A percentile compares a stretch with the other conserved stretches of the same genome.
phyloP scores from a whole-genome alignment of 148 eudicot species.

The Nepenthes gracilis region DNA sequence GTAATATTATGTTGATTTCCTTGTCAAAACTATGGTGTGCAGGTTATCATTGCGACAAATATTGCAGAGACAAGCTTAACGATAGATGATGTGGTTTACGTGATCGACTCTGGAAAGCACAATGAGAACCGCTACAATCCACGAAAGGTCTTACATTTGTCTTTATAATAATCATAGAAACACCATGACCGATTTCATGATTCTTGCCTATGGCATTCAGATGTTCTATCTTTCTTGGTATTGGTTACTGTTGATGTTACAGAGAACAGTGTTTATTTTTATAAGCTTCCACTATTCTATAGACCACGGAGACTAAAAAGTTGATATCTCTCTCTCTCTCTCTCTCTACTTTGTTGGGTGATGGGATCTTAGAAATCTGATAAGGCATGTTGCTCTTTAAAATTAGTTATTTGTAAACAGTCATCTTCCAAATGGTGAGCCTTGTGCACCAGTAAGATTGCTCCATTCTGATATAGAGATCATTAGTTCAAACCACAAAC shows the following conservation, averaged over 20 bases:
- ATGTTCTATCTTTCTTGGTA: neutral
- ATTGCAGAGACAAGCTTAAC: conserved; percentile 99
- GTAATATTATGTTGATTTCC: neutral
- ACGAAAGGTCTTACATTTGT: conserved; percentile 49
- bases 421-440: no score
- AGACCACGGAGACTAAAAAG: no score
- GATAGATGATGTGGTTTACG: conserved; percentile 93
- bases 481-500: no score
- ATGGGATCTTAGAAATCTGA: no score
- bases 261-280: no score
- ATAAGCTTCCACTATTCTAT: no score
- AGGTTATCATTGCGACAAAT: conserved; percentile 95
- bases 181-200: neutral
- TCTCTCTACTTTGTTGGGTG: no score
- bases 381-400: no score
- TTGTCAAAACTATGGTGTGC: conserved; percentile 9
- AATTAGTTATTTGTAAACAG: no score
- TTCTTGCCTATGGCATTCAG: neutral
- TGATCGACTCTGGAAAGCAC: conserved; percentile 90
- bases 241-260: neutral
- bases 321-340: no score
- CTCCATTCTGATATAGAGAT: no score
- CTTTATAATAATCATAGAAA: conserved; percentile 1
- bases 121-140: conserved; percentile 98
- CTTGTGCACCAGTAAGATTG: no score